Evolutionary conservation across 1,139 yeast genomes (phyloP).

Genomic region (Candida frijolesensis): DNA sequence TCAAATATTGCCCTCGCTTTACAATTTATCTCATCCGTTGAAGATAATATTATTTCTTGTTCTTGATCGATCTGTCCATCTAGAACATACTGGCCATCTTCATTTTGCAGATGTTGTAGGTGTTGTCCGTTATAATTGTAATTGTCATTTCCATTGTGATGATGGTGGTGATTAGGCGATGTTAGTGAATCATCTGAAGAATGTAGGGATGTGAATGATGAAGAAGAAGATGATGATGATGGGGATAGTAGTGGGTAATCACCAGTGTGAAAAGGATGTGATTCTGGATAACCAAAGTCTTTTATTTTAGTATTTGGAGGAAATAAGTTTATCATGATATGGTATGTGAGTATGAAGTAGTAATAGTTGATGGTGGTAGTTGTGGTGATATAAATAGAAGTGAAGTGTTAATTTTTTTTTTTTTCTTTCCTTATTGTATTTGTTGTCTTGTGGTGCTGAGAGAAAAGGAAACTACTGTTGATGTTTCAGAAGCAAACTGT

Average conservation of each 20-base stretch:
- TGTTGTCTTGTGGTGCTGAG: too few relatives aligned
- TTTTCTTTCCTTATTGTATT: background rate
- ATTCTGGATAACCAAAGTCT: conserved; percentile 76
- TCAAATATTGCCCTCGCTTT: conserved; percentile 87
- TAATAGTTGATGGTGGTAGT: background rate
- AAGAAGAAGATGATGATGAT: conserved; percentile 35
- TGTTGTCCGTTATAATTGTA: background rate
- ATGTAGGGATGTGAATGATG: conserved; percentile 5
- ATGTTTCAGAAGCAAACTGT: too few relatives aligned
- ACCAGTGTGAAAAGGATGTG: conserved; percentile 32
- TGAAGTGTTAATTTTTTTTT: background rate
- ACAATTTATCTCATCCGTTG: conserved; percentile 44
- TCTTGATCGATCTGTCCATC: conserved; percentile 8
- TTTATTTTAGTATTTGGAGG: conserved; percentile 51
- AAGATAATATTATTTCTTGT: conserved; percentile 13
- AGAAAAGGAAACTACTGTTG: too few relatives aligned
- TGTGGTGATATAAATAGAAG: background rate
- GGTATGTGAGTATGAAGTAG: background rate
- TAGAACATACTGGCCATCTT: background rate
- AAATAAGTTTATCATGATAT: conserved; percentile 11
- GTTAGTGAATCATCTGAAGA: background rate
- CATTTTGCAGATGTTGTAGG: background rate
- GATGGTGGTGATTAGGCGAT: background rate
- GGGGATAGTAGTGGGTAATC: conserved; percentile 42
- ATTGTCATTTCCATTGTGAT: conserved; percentile 13